phyloP scores from a whole-genome alignment of 2,329 filamentous ascomycete species.

The Incumbomyces delicatus region DNA sequence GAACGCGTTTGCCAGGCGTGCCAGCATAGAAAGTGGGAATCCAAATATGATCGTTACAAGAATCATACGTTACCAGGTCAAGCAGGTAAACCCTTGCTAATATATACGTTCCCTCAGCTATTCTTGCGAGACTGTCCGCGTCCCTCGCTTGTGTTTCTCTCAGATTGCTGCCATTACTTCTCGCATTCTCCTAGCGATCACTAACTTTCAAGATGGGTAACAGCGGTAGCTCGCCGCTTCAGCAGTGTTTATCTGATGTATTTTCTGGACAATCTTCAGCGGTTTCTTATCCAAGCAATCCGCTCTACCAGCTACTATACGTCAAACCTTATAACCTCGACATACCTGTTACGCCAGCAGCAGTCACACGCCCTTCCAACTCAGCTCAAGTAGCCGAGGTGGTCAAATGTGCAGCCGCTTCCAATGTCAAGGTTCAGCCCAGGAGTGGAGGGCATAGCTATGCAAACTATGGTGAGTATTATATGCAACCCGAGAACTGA shows the following conservation, averaged over 20 bases:
- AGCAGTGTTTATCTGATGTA: not conserved
- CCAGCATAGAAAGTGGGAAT: too few relatives aligned
- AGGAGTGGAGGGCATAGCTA: slow-evolving; percentile 47
- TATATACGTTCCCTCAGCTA: too few relatives aligned
- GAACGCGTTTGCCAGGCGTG: too few relatives aligned
- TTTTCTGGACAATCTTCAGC: not conserved
- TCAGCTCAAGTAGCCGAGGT: slow-evolving; percentile 34
- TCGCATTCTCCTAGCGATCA: too few relatives aligned
- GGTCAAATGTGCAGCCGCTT: slow-evolving; percentile 36
- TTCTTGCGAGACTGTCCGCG: too few relatives aligned
- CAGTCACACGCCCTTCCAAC: slow-evolving; percentile 26
- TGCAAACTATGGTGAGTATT: slow-evolving; percentile 33
- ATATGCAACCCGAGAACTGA: slow-evolving; percentile 23
- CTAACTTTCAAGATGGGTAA: not conserved
- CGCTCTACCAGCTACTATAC: slow-evolving; percentile 5
- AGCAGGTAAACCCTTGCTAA: too few relatives aligned
- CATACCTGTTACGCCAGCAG: slow-evolving; percentile 24
- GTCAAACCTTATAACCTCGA: slow-evolving; percentile 23
- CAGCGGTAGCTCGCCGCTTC: not conserved
- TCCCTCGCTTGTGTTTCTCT: too few relatives aligned
- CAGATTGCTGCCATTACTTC: too few relatives aligned
- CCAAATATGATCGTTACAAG: too few relatives aligned
- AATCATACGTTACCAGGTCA: too few relatives aligned
- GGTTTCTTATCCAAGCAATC: slow-evolving; percentile 4
- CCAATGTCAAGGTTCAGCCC: slow-evolving; percentile 40